phyloP scores from a whole-genome alignment of 768 basidiomycete genomes.

The Leccinum boreale region DNA sequence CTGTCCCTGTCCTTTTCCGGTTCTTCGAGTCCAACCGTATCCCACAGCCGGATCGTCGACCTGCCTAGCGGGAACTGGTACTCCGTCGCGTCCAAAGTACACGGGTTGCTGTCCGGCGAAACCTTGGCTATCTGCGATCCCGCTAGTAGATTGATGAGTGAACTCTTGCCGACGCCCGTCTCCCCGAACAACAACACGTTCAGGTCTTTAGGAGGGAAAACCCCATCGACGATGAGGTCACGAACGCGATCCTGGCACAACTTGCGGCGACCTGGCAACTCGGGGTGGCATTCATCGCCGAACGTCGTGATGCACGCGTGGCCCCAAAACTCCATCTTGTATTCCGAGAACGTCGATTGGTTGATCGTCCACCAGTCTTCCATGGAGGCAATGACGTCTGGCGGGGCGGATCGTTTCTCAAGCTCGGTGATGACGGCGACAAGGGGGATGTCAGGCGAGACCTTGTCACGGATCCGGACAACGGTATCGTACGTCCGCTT shows the following conservation, averaged over 20 bases:
- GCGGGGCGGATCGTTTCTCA: neutral
- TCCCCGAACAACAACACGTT: constrained; percentile 42
- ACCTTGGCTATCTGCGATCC: constrained; percentile 23
- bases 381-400: neutral
- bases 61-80: constrained; percentile 28
- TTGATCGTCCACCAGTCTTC: neutral
- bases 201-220: constrained; percentile 14
- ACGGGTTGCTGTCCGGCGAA: constrained; percentile 27
- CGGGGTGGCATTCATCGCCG: neutral
- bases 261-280: neutral
- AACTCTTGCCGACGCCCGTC: constrained; percentile 34
- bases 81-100: constrained; percentile 30
- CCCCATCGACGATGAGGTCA: neutral
- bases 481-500: neutral
- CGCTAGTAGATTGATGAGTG: constrained; percentile 29
- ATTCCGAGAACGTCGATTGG: neutral
- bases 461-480: neutral
- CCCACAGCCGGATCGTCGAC: constrained; percentile 27
- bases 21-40: constrained; percentile 34
- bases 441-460: neutral
- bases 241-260: neutral
- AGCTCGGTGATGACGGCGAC: neutral
- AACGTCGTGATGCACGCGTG: neutral
- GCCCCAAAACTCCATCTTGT: neutral
- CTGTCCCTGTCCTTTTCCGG: constrained; percentile 14